Base-by-base conservation (phyloP, 2,329 filamentous ascomycete genomes). In the Aspergillus neotritici region DNA sequence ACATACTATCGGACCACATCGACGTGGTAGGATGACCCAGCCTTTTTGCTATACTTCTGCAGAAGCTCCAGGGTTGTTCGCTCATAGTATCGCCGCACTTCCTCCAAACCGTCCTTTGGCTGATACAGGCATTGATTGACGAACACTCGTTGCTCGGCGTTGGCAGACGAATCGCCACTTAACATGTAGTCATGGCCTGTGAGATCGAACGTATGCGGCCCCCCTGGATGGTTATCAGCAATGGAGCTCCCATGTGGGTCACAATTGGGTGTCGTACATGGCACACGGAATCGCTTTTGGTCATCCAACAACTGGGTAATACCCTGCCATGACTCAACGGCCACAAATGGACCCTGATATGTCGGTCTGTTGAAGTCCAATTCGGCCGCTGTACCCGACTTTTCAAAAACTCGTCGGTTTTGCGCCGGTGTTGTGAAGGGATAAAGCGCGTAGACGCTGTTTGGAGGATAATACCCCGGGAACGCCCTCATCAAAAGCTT, bases 401-500 rank as follows among this genome's bases (percentile, higher is more conserved):
- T 40, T 9, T 16, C 25, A 11, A 44, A 35, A 10, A 30, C 16
- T 17, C 32, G 13, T 12, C n/a, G 25, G 6, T 12, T 40, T 31
- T 40, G 31, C 12, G 31, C 15, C 1, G 42, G 42, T 28, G 25
- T 44, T 4, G 37, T 40, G 13, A 44, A 44, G 13, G 42, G 42
- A 13, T 40, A 44, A n/a, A 44, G 31, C 3, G 36, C 25, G 40
- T 44, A 44, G 13, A 44, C 37, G 31, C 42, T 44, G 31, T 40
- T 40, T 35, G 42, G 16, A 21, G 15, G n/a, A 37, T 44, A 40
- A 17, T 29, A 44, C 14, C 42, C 37, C 1, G 42, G 42, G 37
- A 44, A 44, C 5, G 42, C 42, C 17, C 32, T 36, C 37, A 44
- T 35, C 8, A 44, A 32, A 16, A 44, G 25, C 32, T 40, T 44